Conservation (phyloP, 306 rosid genomes). For the Comarum palustre region DNA sequence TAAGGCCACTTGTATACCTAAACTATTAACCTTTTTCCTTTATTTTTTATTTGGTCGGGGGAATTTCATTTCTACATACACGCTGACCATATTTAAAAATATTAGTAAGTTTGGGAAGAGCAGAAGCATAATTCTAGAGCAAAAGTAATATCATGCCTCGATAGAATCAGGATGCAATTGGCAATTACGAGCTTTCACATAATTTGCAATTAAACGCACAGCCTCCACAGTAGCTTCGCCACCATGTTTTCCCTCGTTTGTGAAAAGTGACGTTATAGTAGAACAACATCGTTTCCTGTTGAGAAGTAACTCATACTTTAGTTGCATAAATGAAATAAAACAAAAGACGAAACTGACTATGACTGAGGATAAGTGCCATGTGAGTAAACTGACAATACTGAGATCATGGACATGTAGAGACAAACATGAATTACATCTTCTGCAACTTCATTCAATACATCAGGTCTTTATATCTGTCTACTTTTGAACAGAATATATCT, state of each 20-base stretch:
- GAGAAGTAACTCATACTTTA: conserved; percentile 29
- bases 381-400: background rate
- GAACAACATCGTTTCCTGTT: conserved; percentile 77
- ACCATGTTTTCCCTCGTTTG: conserved; percentile 83
- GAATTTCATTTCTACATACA: background rate
- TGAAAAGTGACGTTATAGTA: conserved; percentile 64
- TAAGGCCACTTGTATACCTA: background rate
- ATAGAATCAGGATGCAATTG: conserved; percentile 77
- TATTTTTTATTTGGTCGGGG: too few relatives aligned
- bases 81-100: background rate
- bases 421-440: background rate
- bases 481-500: background rate
- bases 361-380: background rate
- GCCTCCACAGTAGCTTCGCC: conserved; percentile 88
- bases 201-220: conserved; percentile 79
- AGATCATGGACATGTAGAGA: background rate
- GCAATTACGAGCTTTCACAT: conserved; percentile 73
- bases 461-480: background rate
- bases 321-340: background rate
- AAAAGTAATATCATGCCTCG: conserved; percentile 45
- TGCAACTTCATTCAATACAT: background rate
- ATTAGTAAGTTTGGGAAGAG: background rate
- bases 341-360: background rate
- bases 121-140: background rate
- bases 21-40: too few relatives aligned